A percentile compares a stretch with the other conserved stretches of the same genome.
phyloP scores from a whole-genome alignment of 176 grass and related monocot species.

The Bonia amplexicaulis region DNA sequence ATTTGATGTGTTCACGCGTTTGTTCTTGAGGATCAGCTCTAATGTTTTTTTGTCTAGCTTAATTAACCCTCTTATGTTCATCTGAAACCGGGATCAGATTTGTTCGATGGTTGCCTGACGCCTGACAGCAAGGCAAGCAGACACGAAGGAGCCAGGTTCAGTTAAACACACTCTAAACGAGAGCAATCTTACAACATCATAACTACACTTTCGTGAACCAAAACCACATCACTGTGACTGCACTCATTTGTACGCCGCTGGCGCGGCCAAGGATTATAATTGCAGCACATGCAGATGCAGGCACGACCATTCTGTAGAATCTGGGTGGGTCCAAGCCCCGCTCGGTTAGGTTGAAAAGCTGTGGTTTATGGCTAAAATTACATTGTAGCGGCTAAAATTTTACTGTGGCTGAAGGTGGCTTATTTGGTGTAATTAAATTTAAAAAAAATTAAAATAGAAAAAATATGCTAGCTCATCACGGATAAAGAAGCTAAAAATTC shows the following conservation, averaged over 20 bases:
- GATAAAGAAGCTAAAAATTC: too few relatives aligned
- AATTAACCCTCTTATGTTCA: background rate
- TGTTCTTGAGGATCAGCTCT: background rate
- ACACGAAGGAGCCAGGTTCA: background rate
- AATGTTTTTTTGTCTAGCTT: background rate
- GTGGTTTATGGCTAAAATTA: too few relatives aligned
- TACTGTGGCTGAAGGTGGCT: too few relatives aligned
- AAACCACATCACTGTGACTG: background rate
- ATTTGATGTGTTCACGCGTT: background rate
- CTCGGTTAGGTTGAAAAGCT: too few relatives aligned
- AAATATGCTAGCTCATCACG: too few relatives aligned
- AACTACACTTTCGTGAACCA: background rate
- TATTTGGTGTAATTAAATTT: too few relatives aligned
- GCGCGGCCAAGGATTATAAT: background rate
- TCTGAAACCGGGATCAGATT: background rate
- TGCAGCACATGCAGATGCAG: conserved; percentile 3
- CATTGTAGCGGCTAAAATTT: too few relatives aligned
- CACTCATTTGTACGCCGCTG: background rate
- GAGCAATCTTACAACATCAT: background rate
- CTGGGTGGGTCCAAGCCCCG: too few relatives aligned
- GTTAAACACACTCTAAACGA: background rate
- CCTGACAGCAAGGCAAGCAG: background rate
- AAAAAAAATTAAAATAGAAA: too few relatives aligned
- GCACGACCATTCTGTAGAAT: background rate
- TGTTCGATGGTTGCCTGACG: background rate